Base-by-base conservation (phyloP, 176 grass and related monocot genomes). In the Triticum dicoccoides region DNA sequence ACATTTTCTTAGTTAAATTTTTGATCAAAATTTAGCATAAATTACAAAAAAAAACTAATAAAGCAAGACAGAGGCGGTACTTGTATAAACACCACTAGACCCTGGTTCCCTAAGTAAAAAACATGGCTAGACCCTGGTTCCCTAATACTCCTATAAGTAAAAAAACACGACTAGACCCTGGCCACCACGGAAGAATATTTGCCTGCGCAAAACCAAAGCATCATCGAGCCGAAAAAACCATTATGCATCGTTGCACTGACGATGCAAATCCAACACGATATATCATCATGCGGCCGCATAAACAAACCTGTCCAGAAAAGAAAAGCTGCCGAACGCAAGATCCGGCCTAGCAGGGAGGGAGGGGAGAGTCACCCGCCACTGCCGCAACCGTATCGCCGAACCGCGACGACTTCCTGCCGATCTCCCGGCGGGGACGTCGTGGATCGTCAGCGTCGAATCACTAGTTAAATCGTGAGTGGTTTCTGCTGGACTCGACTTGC, bases 391-490 rank as follows among this genome's bases (percentile, higher is more conserved):
- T 32, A 14, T 35, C 68, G 14, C 69, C 4, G 23, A 24, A 45
- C 20, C 32, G 14, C 3, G 76, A n/a, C 32, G 76, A 78, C 51
- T 35, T 58, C 9, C 24, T 2, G 17, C 38, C 11, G 21, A 25
- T 42, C 9, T 32, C 74, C 47, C 37, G 20, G 65, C 32, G 6
- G 11, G 39, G 2, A 65, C 63, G 63, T 65, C 38, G 38, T 73
- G 2, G 5, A 14, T 73, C 80, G 80, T 88, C 80, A 33, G 24
- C 73, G 86, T 37, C 34, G 80, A 83, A 88, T 47, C 61, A 11
- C 62, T 21, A 49, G 78, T 80, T 54, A 80, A 84, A 80, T 73
- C 68, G 25, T 18, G 13, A 30, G 69, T 18, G 42, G 18, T 61
- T 25, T 85, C 66, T 33, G 82, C 24, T 68, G 77, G 80, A 67